phyloP scores from a whole-genome alignment of 192 early-diverging fungal species.

The Lunasporangiospora selenospora region DNA sequence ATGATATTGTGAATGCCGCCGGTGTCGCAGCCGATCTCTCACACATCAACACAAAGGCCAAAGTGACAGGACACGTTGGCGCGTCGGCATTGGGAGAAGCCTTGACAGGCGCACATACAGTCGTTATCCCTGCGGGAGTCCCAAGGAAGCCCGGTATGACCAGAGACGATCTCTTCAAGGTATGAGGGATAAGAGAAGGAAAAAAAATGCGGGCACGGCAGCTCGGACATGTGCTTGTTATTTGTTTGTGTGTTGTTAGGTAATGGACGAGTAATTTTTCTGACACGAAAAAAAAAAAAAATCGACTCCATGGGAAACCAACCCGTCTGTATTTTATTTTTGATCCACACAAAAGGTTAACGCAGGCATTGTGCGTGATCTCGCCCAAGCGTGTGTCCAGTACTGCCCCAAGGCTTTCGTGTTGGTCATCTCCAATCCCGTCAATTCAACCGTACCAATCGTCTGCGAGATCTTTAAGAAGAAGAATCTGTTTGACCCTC shows the following conservation, averaged over 20 bases:
- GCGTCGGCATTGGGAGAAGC: conserved; percentile 52
- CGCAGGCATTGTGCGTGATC: conserved; percentile 89
- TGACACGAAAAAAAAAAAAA: background rate
- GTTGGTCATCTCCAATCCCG: conserved; percentile 95
- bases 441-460: conserved; percentile 98
- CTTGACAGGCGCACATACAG: conserved; percentile 56
- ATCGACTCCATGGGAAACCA: no score
- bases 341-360: conserved; percentile 76
- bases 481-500: conserved; percentile 85
- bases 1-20: conserved; percentile 96
- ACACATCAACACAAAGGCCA: conserved; percentile 85
- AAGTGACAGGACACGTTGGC: conserved; percentile 56
- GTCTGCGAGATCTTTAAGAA: conserved; percentile 92
- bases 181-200: background rate
- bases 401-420: conserved; percentile 85
- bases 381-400: conserved; percentile 82
- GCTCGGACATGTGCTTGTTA: background rate
- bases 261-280: background rate
- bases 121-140: conserved; percentile 96
- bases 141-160: conserved; percentile 99
- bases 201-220: background rate
- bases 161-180: conserved; percentile 97
- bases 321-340: conserved; percentile 3
- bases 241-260: background rate
- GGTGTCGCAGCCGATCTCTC: conserved; percentile 94